Evolutionary conservation across 345 rosid genomes (phyloP).

Genomic region (Combretum micranthum): DNA sequence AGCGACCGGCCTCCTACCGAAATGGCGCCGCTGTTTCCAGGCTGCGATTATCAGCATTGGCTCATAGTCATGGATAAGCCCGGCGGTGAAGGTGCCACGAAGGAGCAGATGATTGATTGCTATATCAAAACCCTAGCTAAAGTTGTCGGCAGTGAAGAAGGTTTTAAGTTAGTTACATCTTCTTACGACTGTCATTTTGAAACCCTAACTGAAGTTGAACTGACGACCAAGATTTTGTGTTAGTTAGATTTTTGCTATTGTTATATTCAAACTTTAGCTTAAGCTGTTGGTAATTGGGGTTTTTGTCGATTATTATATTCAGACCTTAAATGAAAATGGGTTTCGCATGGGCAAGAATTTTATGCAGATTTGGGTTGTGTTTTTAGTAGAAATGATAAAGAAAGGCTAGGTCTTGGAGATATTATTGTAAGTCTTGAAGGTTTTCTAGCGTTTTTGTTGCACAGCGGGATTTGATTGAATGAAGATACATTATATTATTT

Average conservation of each 20-base stretch:
- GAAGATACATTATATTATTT: no score
- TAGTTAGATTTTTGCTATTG: no score
- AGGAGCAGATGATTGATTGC: slow-evolving; percentile 94
- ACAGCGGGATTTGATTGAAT: no score
- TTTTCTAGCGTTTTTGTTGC: no score
- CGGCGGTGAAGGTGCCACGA: slow-evolving; percentile 77
- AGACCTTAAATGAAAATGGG: not conserved
- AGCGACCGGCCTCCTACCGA: slow-evolving; percentile 95
- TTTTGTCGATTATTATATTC: not conserved
- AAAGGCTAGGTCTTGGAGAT: no score
- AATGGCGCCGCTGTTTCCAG: slow-evolving; percentile 91
- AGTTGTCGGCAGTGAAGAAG: slow-evolving; percentile 53
- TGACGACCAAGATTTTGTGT: not conserved
- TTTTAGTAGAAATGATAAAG: no score
- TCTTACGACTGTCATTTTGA: not conserved
- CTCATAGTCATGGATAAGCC: slow-evolving; percentile 95
- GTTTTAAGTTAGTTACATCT: not conserved
- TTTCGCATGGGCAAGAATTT: no score
- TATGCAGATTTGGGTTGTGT: no score
- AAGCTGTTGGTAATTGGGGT: not conserved
- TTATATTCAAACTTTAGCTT: no score
- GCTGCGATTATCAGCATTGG: slow-evolving; percentile 96
- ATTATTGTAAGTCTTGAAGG: no score
- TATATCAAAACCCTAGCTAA: slow-evolving; percentile 76
- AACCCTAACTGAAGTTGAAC: not conserved